phyloP scores from a whole-genome alignment of 805 yeast genomes.

The Yarrowia hollandica region DNA sequence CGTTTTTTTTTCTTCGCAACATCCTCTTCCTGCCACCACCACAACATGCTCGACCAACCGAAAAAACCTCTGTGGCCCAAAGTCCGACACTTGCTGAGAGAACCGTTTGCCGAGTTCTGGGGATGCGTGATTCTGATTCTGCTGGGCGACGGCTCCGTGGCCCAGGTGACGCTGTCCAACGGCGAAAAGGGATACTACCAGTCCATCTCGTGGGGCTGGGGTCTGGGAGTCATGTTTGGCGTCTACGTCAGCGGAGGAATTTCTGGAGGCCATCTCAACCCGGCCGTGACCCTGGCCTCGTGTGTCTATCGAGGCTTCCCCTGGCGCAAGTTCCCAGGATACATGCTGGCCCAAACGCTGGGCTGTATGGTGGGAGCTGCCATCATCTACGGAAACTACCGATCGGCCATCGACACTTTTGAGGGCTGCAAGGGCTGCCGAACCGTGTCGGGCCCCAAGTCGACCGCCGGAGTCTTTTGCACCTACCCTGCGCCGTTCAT shows the following conservation, averaged over 20 bases:
- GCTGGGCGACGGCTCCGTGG: slow-evolving; percentile 52
- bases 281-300: slow-evolving; percentile 52
- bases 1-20: too few relatives aligned
- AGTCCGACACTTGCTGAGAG: slow-evolving; percentile 44
- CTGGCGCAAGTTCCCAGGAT: slow-evolving; percentile 49
- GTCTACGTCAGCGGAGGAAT: slow-evolving; percentile 54
- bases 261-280: slow-evolving; percentile 59
- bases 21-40: neutral
- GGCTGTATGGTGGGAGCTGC: slow-evolving; percentile 55
- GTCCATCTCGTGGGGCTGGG: slow-evolving; percentile 52
- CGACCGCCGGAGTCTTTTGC: slow-evolving; percentile 50
- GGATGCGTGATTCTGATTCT: slow-evolving; percentile 52
- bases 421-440: slow-evolving; percentile 40
- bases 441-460: slow-evolving; percentile 40
- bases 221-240: slow-evolving; percentile 55
- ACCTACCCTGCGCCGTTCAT: slow-evolving; percentile 49
- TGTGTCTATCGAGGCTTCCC: slow-evolving; percentile 56
- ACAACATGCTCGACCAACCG: slow-evolving; percentile 4
- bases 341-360: slow-evolving; percentile 50
- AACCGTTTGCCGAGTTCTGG: slow-evolving; percentile 53
- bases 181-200: slow-evolving; percentile 47
- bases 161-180: slow-evolving; percentile 47
- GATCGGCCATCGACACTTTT: slow-evolving; percentile 43
- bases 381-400: slow-evolving; percentile 50
- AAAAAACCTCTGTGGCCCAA: slow-evolving; percentile 20